Percentiles rank a stretch among this genome's conserved stretches.
phyloP scores from a whole-genome alignment of 805 yeast species.

The Jamesozyma gamospora region DNA sequence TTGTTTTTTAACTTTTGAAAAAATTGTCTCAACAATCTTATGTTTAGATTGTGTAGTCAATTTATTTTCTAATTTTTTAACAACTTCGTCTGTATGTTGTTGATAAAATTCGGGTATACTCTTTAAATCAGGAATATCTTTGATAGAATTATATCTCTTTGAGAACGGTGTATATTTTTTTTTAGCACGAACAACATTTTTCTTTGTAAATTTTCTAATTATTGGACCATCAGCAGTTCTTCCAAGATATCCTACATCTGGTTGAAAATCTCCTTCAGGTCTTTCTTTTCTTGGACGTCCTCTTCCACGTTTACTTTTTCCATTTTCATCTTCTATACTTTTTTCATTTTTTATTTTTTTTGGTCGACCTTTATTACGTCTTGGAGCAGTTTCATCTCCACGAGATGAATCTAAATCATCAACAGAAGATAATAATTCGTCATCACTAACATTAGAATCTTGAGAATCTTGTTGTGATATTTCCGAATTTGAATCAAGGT shows the following conservation, averaged over 20 bases:
- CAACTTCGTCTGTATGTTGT: constrained; percentile 11
- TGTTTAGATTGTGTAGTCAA: constrained; percentile 33
- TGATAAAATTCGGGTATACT: constrained; percentile 23
- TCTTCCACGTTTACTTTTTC: background rate
- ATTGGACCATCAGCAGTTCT: constrained; percentile 1
- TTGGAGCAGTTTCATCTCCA: constrained; percentile 1
- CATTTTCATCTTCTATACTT: background rate
- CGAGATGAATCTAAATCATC: constrained; percentile 2
- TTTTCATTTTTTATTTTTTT: background rate
- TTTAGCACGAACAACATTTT: constrained; percentile 25
- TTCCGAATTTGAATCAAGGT: background rate
- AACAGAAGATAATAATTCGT: constrained; percentile 3
- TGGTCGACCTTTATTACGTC: constrained; percentile 3
- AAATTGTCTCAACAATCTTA: constrained; percentile 28
- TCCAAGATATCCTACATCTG: background rate
- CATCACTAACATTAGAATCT: constrained; percentile 1
- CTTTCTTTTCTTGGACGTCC: constrained; percentile 1
- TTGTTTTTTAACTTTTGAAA: constrained; percentile 28
- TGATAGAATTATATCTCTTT: constrained; percentile 17
- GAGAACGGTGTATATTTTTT: constrained; percentile 25
- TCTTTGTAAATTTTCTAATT: constrained; percentile 25
- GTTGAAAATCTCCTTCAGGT: background rate
- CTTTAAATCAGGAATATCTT: constrained; percentile 25
- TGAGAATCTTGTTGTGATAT: background rate
- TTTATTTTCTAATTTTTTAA: constrained; percentile 20